Evolutionary conservation across 2,329 filamentous ascomycete genomes (phyloP).

Genomic region (Colletotrichum agaves): DNA sequence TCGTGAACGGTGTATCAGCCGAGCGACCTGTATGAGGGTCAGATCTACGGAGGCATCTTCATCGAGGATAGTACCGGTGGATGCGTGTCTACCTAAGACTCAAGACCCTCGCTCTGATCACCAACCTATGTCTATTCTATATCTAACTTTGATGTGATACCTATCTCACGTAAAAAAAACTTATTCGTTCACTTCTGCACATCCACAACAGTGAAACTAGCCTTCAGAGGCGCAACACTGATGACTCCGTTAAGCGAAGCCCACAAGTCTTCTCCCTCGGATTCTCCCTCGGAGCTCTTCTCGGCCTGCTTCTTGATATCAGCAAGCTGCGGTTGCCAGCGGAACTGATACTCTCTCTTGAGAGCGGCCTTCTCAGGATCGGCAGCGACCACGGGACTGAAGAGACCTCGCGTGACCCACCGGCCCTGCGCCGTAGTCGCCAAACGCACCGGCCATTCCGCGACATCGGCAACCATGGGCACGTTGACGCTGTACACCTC

Average conservation of each 20-base stretch:
- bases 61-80: conserved; percentile 57
- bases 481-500: conserved; percentile 77
- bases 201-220: conserved; percentile 35
- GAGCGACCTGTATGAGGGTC: conserved; percentile 57
- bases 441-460: conserved; percentile 69
- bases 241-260: conserved; percentile 37
- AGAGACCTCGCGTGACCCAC: conserved; percentile 64
- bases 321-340: conserved; percentile 37
- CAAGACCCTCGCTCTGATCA: background rate
- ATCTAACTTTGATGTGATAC: background rate
- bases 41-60: conserved; percentile 62
- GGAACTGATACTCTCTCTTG: conserved; percentile 28
- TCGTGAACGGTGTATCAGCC: conserved; percentile 63
- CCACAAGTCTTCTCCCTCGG: conserved; percentile 39
- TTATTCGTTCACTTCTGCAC: conserved; percentile 2
- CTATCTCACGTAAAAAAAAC: too few relatives aligned
- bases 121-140: conserved; percentile 5
- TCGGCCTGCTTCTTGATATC: conserved; percentile 36
- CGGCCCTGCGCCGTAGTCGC: conserved; percentile 76
- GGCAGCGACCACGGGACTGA: conserved; percentile 26
- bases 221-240: conserved; percentile 34
- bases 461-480: conserved; percentile 71
- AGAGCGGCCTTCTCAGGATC: conserved; percentile 29
- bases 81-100: conserved; percentile 52
- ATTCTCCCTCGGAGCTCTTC: conserved; percentile 34